Evolutionary conservation across 192 early-diverging fungal genomes (phyloP).

Genomic region (Rhizophagus sp.): DNA sequence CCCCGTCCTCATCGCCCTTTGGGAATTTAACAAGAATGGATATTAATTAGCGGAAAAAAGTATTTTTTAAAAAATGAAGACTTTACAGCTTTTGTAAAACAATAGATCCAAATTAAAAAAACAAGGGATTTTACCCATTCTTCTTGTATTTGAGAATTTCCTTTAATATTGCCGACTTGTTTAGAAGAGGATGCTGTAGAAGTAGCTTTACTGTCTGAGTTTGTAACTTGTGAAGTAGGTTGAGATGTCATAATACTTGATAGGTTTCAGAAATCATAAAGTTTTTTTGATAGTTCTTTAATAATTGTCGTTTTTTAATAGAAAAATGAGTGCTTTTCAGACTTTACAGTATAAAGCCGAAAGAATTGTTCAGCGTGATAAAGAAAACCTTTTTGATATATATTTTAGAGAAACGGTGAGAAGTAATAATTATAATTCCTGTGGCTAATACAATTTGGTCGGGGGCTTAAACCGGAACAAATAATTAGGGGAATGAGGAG

Average conservation of each 20-base stretch:
- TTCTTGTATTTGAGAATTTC: neutral
- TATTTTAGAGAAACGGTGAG: no score
- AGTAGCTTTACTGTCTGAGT: neutral
- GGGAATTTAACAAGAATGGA: neutral
- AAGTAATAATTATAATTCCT: no score
- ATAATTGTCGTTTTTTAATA: no score
- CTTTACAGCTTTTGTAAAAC: neutral
- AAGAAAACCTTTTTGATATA: no score
- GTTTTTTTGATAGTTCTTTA: no score
- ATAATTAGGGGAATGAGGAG: no score
- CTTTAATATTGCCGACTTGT: neutral
- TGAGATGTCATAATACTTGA: neutral
- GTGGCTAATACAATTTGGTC: no score
- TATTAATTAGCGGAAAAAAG: neutral
- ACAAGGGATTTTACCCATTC: neutral
- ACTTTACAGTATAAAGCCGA: no score
- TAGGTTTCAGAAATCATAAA: no score
- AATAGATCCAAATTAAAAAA: neutral
- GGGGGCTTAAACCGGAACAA: no score
- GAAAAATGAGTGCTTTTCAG: no score
- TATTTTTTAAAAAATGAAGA: neutral
- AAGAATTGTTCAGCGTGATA: no score
- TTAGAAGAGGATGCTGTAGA: neutral
- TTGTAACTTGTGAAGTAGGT: neutral
- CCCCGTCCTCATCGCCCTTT: constrained; percentile 32